Evolutionary conservation across 768 basidiomycete species (phyloP).

Genomic region (Mycena amicta): DNA sequence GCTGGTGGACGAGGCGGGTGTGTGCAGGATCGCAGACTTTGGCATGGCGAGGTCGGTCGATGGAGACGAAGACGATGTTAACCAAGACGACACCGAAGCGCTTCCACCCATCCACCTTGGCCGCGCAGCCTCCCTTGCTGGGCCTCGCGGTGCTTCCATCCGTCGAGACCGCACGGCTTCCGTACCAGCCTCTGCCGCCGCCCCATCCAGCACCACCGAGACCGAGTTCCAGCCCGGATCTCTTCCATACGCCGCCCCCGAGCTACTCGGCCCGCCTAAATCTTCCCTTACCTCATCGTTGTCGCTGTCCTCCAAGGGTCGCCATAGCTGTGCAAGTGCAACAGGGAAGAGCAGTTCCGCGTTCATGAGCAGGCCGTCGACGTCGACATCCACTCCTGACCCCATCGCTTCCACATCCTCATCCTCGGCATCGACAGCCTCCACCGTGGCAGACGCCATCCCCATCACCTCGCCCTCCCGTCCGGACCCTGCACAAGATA

Average conservation of each 20-base stretch:
- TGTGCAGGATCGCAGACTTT: slow-evolving; percentile 87
- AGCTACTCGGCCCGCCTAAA: slow-evolving; percentile 66
- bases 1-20: slow-evolving; percentile 84
- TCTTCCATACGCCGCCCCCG: slow-evolving; percentile 88
- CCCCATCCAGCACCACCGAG: slow-evolving; percentile 43
- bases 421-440: slow-evolving; percentile 1
- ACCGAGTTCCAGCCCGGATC: slow-evolving; percentile 74
- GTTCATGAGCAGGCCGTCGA: slow-evolving; percentile 1
- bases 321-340: slow-evolving; percentile 25
- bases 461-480: background rate
- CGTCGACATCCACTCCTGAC: background rate
- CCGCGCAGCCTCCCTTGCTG: slow-evolving; percentile 43
- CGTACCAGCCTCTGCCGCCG: background rate
- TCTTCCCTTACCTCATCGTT: slow-evolving; percentile 5
- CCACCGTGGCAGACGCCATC: background rate
- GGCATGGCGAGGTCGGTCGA: slow-evolving; percentile 75
- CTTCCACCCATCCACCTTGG: slow-evolving; percentile 36
- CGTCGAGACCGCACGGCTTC: slow-evolving; percentile 28
- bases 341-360: slow-evolving; percentile 14
- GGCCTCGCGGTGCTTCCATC: slow-evolving; percentile 33
- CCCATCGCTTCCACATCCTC: background rate
- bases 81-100: slow-evolving; percentile 42
- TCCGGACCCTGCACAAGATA: slow-evolving; percentile 80
- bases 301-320: slow-evolving; percentile 28
- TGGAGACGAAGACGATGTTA: slow-evolving; percentile 41